A percentile compares a stretch with the other conserved stretches of the same genome.
Conservation (phyloP, 371 early-diverging fungal species). For the Mortierella sp. region DNA sequence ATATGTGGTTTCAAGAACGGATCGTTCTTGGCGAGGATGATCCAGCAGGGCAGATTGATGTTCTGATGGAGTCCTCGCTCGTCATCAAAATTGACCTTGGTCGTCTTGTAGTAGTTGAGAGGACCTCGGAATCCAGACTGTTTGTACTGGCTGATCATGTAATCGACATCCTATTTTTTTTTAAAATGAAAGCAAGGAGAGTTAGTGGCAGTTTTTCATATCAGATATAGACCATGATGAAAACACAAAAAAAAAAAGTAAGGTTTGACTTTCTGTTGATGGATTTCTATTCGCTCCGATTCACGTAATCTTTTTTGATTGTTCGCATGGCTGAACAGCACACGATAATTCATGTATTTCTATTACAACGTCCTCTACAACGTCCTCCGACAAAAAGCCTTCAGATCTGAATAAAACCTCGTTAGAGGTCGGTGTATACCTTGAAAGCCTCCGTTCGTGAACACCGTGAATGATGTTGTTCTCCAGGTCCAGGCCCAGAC, state of each 20-base stretch:
- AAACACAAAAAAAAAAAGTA: conserved; percentile 17
- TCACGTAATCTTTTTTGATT: neutral
- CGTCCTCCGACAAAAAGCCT: too few species aligned
- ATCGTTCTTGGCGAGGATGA: conserved; percentile 33
- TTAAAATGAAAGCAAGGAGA: too few species aligned
- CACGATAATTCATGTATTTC: neutral
- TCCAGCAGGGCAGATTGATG: conserved; percentile 32
- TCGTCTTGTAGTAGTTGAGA: conserved; percentile 47
- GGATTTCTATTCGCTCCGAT: conserved; percentile 1
- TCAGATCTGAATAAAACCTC: too few species aligned
- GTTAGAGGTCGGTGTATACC: too few species aligned
- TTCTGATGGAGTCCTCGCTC: conserved; percentile 1
- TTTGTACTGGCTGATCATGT: conserved; percentile 17
- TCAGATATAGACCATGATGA: conserved; percentile 8
- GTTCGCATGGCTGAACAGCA: neutral
- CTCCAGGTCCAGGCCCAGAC: too few species aligned
- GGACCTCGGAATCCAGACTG: conserved; percentile 33
- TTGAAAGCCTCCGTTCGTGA: too few species aligned
- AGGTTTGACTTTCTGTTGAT: conserved; percentile 1
- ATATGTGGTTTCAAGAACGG: conserved; percentile 21
- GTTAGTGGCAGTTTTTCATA: too few species aligned
- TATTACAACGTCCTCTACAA: neutral
- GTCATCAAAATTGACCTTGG: conserved; percentile 41
- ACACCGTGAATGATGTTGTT: too few species aligned
- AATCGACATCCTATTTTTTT: conserved; percentile 45